These are phyloP conservation scores for Pseudocercospora ulei DNA, from an alignment of 2,329 filamentous ascomycete species.

Conservation along the genomic window DNA sequence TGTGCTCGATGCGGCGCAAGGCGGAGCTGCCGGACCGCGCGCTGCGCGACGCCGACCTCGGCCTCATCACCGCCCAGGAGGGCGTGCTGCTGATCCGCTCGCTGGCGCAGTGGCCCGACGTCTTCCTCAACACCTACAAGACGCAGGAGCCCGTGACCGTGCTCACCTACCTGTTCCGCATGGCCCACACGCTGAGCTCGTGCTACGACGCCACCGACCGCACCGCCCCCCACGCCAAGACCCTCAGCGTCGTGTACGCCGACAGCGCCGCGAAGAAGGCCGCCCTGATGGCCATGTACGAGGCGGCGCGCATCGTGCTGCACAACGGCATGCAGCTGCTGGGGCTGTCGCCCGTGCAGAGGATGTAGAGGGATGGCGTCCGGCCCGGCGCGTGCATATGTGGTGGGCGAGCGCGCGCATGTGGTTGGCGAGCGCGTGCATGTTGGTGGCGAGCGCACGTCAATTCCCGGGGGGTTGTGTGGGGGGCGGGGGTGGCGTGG, in stretches of 20 bases:
- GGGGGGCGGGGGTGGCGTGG: no score
- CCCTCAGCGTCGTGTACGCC: conserved; percentile 66
- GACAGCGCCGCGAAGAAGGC: conserved; percentile 57
- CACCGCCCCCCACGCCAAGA: conserved; percentile 33
- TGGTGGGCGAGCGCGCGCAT: conserved; percentile 4
- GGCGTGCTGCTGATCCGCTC: conserved; percentile 64
- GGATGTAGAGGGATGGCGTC: conserved; percentile 34
- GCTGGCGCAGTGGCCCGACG: conserved; percentile 76
- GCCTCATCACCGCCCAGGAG: conserved; percentile 60
- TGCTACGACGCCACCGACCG: conserved; percentile 59
- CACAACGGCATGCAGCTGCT: conserved; percentile 75
- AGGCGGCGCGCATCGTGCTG: conserved; percentile 63
- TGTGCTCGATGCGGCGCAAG: conserved; percentile 52
- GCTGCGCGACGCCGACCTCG: conserved; percentile 54
- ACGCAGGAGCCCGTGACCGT: conserved; percentile 66
- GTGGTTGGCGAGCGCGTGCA: no score
- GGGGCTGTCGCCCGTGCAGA: conserved; percentile 66
- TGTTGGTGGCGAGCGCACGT: no score
- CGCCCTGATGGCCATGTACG: conserved; percentile 68
- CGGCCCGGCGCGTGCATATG: no score
- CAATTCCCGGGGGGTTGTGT: no score
- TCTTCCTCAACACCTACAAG: conserved; percentile 72
- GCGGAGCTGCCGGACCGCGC: conserved; percentile 46
- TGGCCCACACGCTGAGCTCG: conserved; percentile 69
- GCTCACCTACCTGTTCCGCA: conserved; percentile 69